Evolutionary conservation across 148 eudicot species (phyloP), one percentile per base, ranked within the genome.

Genomic region (Pharnaceum exiguum): DNA sequence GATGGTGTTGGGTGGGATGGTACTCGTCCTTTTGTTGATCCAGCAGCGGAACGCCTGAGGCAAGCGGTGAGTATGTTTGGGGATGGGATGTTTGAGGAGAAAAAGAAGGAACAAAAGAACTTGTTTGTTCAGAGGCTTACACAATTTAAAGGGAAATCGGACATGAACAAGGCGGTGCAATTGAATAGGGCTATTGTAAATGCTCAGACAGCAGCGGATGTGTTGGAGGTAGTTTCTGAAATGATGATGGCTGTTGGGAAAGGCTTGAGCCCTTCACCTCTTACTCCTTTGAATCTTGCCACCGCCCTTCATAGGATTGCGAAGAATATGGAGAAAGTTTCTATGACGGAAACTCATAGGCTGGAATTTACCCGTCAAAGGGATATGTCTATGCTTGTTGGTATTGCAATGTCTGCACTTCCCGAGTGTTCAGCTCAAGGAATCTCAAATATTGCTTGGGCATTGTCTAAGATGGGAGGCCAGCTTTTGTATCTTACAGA

Each of bases 271-370:
- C 96, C 98, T 55, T 88, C 98, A 0, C 98, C 98, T 49, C 80
- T 88, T 21, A 73, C 98, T 10, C 98, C 96, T 40, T 59, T 93
- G 69, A 93, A 93, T 62, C 77, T 93, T 44, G 98, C 98, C 35
- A 88, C 98, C 15, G 82, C 96, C 5, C 75, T 93, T n/a, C 96
- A 93, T 57, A 82, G 96, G 44, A 85, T 93, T 58, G 98, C 96
- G 27, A 93, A 93, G 77, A 93, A 88, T 71, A 93, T 93, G 98
- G 98, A 93, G 72, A 88, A 93, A 73, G 96, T 93, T 10, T 83
- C 88, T 2, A 88, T 93, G 98, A 44, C 68, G 67, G 83, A 70
- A 64, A 79, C 83, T 31, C 90, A 69, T 16, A 77, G 98, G 71
- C 60, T 93, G 57, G 88, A 95, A 1, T 88, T 93, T 57, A 95